These are phyloP conservation scores for Moelleriella libera DNA, from an alignment of 2,329 filamentous ascomycete species.

Conservation along the genomic window DNA sequence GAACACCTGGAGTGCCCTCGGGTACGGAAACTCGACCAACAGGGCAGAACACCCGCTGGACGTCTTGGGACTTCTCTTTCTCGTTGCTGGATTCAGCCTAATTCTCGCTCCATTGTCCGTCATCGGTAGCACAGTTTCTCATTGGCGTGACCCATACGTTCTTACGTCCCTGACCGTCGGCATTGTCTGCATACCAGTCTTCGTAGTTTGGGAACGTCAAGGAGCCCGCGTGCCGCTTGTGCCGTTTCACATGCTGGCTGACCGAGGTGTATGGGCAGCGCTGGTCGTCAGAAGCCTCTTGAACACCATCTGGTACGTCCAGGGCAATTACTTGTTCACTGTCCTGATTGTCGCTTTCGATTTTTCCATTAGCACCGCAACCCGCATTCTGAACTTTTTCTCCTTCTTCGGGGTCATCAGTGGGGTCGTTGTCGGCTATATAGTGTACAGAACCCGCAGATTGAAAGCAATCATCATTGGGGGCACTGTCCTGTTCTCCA, in stretches of 20 bases:
- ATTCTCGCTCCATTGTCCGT: slow-evolving; percentile 38
- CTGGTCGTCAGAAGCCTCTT: slow-evolving; percentile 37
- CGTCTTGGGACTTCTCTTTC: slow-evolving; percentile 29
- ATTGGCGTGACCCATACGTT: slow-evolving; percentile 36
- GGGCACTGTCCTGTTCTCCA: slow-evolving; percentile 40
- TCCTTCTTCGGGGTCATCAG: slow-evolving; percentile 37
- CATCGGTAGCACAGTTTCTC: slow-evolving; percentile 29
- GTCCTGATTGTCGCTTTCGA: slow-evolving; percentile 44
- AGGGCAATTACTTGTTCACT: slow-evolving; percentile 46
- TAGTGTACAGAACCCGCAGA: slow-evolving; percentile 35
- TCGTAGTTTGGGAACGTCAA: slow-evolving; percentile 37
- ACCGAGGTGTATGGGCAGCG: slow-evolving; percentile 47
- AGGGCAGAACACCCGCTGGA: slow-evolving; percentile 45
- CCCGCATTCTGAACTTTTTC: slow-evolving; percentile 42
- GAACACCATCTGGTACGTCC: slow-evolving; percentile 40
- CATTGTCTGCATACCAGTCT: slow-evolving; percentile 30
- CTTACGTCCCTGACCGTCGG: slow-evolving; percentile 37
- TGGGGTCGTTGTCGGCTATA: slow-evolving; percentile 33
- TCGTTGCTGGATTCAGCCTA: slow-evolving; percentile 30
- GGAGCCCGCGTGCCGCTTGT: slow-evolving; percentile 36
- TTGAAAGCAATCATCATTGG: slow-evolving; percentile 44
- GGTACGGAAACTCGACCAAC: slow-evolving; percentile 16
- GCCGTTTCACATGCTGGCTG: slow-evolving; percentile 41
- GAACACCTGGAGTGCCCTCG: background rate
- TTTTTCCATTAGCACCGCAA: slow-evolving; percentile 38